Evolutionary conservation across 2,329 filamentous ascomycete genomes (phyloP).

Genomic region (Proliferodiscus dingleyae): DNA sequence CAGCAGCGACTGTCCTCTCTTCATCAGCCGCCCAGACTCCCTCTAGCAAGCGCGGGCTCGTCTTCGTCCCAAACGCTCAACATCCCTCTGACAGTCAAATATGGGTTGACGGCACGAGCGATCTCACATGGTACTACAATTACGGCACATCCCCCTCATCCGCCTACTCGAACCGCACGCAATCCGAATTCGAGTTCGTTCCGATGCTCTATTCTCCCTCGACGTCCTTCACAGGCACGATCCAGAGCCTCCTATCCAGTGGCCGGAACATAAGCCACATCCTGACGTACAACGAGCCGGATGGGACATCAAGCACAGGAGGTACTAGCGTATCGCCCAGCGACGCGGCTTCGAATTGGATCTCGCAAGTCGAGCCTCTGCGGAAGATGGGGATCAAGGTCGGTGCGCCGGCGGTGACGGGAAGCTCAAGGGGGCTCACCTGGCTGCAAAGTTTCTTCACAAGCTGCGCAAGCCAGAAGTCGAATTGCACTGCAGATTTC

Average conservation of each 20-base stretch:
- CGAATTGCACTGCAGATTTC: conserved; percentile 58
- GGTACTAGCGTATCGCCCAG: conserved; percentile 58
- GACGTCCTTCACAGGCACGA: conserved; percentile 55
- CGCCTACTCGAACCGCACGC: conserved; percentile 42
- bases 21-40: conserved; percentile 5
- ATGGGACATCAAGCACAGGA: conserved; percentile 50
- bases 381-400: conserved; percentile 55
- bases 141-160: conserved; percentile 55
- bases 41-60: conserved; percentile 63
- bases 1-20: conserved; percentile 10
- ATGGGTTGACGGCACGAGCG: conserved; percentile 53
- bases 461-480: conserved; percentile 49
- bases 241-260: conserved; percentile 50
- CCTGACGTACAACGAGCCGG: conserved; percentile 75
- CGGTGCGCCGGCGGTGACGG: conserved; percentile 68
- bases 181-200: conserved; percentile 64
- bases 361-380: conserved; percentile 66
- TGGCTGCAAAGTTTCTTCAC: conserved; percentile 66
- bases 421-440: conserved; percentile 50
- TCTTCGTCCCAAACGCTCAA: conserved; percentile 55
- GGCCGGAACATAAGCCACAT: conserved; percentile 60
- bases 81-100: conserved; percentile 58
- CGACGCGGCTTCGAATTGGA: conserved; percentile 64
- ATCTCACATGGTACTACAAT: conserved; percentile 83
- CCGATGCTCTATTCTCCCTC: conserved; percentile 68